These are phyloP conservation scores for Populus trichocarpa DNA, from an alignment of 441 rosid species.

Conservation along the genomic window DNA sequence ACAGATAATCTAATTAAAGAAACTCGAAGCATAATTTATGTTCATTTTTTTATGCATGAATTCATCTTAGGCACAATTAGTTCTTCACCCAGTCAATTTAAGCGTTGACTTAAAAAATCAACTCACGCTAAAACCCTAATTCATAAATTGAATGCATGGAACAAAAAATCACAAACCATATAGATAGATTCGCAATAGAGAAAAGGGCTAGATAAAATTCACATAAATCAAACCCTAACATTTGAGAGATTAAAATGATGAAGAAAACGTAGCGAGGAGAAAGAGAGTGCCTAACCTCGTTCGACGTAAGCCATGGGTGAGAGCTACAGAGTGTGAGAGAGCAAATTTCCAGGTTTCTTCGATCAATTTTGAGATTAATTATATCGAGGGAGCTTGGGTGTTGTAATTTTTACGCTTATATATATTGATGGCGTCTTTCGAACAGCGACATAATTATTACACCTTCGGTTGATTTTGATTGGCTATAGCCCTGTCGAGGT, in stretches of 20 bases:
- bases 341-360: slow-evolving; percentile 10
- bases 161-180: not conserved
- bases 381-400: not conserved
- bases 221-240: not conserved
- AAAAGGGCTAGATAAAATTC: not conserved
- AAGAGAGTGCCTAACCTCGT: slow-evolving; percentile 41
- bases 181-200: not conserved
- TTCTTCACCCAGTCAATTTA: not conserved
- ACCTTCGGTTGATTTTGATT: slow-evolving; percentile 24
- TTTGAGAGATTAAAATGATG: not conserved
- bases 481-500: not conserved
- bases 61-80: not conserved
- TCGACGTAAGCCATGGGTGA: slow-evolving; percentile 62
- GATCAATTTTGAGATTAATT: no score
- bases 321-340: no score
- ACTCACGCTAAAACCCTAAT: not conserved
- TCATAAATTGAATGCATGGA: not conserved
- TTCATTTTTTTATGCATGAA: not conserved
- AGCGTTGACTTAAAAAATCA: not conserved
- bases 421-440: not conserved
- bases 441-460: slow-evolving; percentile 2
- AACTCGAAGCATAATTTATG: not conserved
- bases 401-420: not conserved
- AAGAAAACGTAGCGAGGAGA: not conserved
- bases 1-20: not conserved